These are phyloP conservation scores for Ophiocordyceps polyrhachis-furcata DNA, from an alignment of 2,329 filamentous ascomycete genomes.

Conservation along the genomic window DNA sequence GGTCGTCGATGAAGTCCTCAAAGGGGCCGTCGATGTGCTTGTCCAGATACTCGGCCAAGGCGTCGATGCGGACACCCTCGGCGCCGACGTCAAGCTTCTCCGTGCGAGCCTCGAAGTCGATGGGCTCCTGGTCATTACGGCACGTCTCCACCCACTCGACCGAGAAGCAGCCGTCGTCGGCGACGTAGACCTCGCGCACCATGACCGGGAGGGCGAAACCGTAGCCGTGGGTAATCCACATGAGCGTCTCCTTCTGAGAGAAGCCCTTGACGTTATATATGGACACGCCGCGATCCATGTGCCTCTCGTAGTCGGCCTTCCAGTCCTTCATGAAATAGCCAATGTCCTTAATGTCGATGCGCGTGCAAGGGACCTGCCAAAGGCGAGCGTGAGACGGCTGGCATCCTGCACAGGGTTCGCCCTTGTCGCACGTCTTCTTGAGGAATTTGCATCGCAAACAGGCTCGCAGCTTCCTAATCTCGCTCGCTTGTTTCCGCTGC, in stretches of 20 bases:
- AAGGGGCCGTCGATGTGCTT: constrained; percentile 86
- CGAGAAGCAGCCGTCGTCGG: constrained; percentile 80
- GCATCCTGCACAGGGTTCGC: constrained; percentile 87
- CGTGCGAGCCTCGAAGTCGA: constrained; percentile 71
- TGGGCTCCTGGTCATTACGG: constrained; percentile 47
- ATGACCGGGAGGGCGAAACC: constrained; percentile 83
- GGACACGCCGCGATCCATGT: constrained; percentile 70
- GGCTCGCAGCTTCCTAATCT: constrained; percentile 86
- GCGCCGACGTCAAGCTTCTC: constrained; percentile 77
- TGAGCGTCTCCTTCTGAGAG: constrained; percentile 43
- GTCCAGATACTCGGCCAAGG: constrained; percentile 82
- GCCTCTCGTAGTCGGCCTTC: constrained; percentile 91
- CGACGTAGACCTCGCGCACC: constrained; percentile 83
- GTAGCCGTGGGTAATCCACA: constrained; percentile 95
- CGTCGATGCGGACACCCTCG: constrained; percentile 64
- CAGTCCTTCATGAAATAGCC: constrained; percentile 98
- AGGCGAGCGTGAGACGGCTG: constrained; percentile 87
- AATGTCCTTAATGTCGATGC: constrained; percentile 97
- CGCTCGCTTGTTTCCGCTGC: constrained; percentile 88
- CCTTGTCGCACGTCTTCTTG: constrained; percentile 98
- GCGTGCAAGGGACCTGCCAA: constrained; percentile 95
- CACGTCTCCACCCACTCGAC: constrained; percentile 84
- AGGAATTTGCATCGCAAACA: constrained; percentile 95
- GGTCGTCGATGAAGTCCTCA: constrained; percentile 84
- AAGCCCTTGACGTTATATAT: constrained; percentile 90